These are phyloP conservation scores for Escovopsis sp. DNA, from an alignment of 2,329 filamentous ascomycete genomes.

Conservation along the genomic window DNA sequence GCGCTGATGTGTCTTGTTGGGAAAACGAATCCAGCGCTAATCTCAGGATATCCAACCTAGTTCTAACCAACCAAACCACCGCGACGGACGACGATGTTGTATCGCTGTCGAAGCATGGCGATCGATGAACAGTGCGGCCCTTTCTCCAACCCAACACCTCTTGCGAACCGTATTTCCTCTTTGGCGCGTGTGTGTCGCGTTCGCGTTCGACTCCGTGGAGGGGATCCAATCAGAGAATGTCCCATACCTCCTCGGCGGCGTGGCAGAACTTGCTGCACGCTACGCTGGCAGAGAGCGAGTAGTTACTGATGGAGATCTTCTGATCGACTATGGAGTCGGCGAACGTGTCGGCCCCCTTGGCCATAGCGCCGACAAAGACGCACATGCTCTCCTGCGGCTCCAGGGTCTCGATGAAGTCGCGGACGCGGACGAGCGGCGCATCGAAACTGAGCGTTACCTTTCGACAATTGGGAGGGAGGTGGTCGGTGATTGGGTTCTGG, in stretches of 20 bases:
- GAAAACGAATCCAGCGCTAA: constrained; percentile 49
- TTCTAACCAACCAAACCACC: neutral
- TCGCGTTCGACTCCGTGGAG: neutral
- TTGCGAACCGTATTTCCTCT: constrained; percentile 9
- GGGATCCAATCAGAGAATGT: constrained; percentile 53
- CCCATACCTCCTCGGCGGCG: constrained; percentile 91
- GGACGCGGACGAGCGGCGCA: constrained; percentile 68
- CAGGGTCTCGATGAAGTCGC: constrained; percentile 75
- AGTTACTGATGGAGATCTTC: constrained; percentile 97
- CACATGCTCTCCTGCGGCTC: constrained; percentile 82
- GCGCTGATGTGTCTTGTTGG: constrained; percentile 70
- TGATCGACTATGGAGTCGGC: constrained; percentile 91
- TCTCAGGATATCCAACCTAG: neutral
- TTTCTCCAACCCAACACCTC: neutral
- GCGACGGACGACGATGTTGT: constrained; percentile 50
- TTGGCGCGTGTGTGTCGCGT: constrained; percentile 2
- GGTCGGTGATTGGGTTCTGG: constrained; percentile 94
- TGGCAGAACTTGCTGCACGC: constrained; percentile 99
- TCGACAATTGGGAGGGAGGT: constrained; percentile 89
- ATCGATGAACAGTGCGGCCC: constrained; percentile 1
- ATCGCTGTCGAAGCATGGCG: constrained; percentile 39
- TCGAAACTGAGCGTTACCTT: constrained; percentile 97
- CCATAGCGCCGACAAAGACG: constrained; percentile 97
- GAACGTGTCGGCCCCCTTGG: constrained; percentile 90
- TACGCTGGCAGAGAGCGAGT: constrained; percentile 90